A percentile compares a stretch with the other conserved stretches of the same genome.
phyloP scores from a whole-genome alignment of 306 rosid genomes.

The Trichosanthes truncata region DNA sequence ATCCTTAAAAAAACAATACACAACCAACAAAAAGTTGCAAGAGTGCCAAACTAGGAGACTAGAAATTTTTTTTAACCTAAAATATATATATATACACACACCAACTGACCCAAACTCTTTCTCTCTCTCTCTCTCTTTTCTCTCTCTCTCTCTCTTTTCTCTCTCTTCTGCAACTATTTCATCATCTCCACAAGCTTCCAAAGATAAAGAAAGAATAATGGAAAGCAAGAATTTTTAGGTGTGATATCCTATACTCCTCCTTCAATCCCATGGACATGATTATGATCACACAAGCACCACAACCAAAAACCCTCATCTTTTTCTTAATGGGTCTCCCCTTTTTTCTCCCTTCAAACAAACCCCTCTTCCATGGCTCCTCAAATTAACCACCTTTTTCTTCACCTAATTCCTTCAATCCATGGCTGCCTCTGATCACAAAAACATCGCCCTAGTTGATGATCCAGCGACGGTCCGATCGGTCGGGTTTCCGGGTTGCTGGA shows the following conservation, averaged over 20 bases:
- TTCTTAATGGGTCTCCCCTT: conserved; percentile 44
- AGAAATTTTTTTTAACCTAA: conserved; percentile 5
- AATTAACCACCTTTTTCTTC: conserved; percentile 12
- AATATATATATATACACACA: conserved; percentile 29
- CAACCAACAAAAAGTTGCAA: not conserved
- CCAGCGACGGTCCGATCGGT: not conserved
- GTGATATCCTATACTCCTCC: conserved; percentile 9
- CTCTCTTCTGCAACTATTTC: conserved; percentile 34
- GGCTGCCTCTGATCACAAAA: conserved; percentile 11
- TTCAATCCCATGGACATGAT: conserved; percentile 11
- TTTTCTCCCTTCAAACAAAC: not conserved
- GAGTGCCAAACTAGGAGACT: not conserved
- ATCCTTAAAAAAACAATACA: not conserved
- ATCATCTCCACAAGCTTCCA: conserved; percentile 75
- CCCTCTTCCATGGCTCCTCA: conserved; percentile 27
- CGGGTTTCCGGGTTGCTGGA: conserved; percentile 10
- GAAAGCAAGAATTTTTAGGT: conserved; percentile 75
- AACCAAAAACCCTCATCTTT: conserved; percentile 15
- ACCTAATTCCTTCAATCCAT: conserved; percentile 22
- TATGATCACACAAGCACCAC: conserved; percentile 15
- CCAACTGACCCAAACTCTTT: conserved; percentile 33
- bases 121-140: not conserved
- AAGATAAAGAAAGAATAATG: conserved; percentile 61
- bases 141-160: not conserved
- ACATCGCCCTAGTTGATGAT: not conserved